Conservation (phyloP, 1,284 basidiomycete species). For the Moniliella sp. region DNA sequence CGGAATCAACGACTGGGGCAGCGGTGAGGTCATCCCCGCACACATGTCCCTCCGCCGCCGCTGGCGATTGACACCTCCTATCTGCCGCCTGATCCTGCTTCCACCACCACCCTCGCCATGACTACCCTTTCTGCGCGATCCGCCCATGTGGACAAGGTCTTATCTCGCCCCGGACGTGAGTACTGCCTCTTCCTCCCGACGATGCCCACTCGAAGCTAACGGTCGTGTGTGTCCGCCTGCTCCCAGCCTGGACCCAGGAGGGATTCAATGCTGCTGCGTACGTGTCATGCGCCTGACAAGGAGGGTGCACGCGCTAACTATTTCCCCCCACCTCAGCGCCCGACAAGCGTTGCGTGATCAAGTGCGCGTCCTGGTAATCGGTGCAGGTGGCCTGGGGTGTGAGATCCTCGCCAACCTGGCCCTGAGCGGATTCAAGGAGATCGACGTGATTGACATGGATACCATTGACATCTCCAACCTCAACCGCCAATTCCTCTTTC, state of each 20-base stretch:
- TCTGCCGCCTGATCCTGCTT: no score
- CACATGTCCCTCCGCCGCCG: no score
- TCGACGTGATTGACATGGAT: slow-evolving; percentile 99
- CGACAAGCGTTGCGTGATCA: background rate
- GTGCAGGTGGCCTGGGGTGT: slow-evolving; percentile 29
- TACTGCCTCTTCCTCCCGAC: background rate
- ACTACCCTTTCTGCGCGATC: no score
- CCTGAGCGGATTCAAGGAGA: slow-evolving; percentile 72
- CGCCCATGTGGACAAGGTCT: slow-evolving; percentile 42
- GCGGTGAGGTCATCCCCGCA: no score
- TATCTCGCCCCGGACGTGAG: slow-evolving; percentile 47
- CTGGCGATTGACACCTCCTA: no score
- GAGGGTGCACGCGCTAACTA: slow-evolving; percentile 1
- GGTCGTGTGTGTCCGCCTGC: background rate
- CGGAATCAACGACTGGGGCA: no score
- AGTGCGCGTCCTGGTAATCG: slow-evolving; percentile 69
- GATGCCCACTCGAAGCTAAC: background rate
- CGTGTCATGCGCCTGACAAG: slow-evolving; percentile 2
- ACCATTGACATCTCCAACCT: slow-evolving; percentile 97
- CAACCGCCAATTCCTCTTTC: slow-evolving; percentile 91
- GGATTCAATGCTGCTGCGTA: slow-evolving; percentile 15
- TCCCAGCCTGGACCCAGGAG: slow-evolving; percentile 11
- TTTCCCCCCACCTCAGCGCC: background rate
- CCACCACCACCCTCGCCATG: no score
- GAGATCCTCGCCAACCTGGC: slow-evolving; percentile 30